Evolutionary conservation across 2,329 filamentous ascomycete species (phyloP).

Genomic region (Phaeoacremonium minimum): DNA sequence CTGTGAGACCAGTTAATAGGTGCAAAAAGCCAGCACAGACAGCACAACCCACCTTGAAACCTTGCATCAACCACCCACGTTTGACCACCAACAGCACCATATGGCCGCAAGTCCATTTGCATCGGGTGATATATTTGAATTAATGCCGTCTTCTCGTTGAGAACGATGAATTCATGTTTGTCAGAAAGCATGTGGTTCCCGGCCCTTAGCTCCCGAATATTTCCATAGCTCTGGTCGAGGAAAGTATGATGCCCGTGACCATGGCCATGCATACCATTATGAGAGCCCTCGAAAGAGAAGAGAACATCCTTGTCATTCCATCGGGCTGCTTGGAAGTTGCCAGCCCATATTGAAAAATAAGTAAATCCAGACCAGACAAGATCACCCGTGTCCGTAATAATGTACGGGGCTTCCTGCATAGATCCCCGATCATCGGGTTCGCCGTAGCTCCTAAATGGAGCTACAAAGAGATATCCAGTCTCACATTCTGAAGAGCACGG

Average conservation of each 20-base stretch:
- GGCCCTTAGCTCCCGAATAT: conserved; percentile 45
- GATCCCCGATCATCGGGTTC: conserved; percentile 34
- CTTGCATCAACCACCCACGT: conserved; percentile 53
- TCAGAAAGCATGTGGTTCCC: conserved; percentile 45
- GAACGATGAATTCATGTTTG: conserved; percentile 52
- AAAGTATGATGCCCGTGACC: conserved; percentile 51
- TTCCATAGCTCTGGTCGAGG: conserved; percentile 50
- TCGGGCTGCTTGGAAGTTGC: conserved; percentile 46
- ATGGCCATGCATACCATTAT: conserved; percentile 46
- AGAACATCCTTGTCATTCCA: conserved; percentile 49
- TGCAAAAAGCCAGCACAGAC: conserved; percentile 4
- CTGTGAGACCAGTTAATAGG: conserved; percentile 8
- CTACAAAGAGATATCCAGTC: conserved; percentile 35
- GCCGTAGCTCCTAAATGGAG: conserved; percentile 28
- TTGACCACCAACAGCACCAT: conserved; percentile 40
- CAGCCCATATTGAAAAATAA: conserved; percentile 45
- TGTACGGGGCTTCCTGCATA: conserved; percentile 49
- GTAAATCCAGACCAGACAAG: conserved; percentile 54
- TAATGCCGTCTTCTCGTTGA: conserved; percentile 46
- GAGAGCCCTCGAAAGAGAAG: conserved; percentile 49
- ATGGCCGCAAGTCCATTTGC: conserved; percentile 36
- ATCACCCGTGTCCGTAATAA: conserved; percentile 49
- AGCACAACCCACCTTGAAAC: conserved; percentile 39
- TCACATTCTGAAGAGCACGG: neutral
- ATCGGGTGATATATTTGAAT: conserved; percentile 50